Base-by-base conservation (phyloP, 306 rosid genomes). In the Malus orientalis region DNA sequence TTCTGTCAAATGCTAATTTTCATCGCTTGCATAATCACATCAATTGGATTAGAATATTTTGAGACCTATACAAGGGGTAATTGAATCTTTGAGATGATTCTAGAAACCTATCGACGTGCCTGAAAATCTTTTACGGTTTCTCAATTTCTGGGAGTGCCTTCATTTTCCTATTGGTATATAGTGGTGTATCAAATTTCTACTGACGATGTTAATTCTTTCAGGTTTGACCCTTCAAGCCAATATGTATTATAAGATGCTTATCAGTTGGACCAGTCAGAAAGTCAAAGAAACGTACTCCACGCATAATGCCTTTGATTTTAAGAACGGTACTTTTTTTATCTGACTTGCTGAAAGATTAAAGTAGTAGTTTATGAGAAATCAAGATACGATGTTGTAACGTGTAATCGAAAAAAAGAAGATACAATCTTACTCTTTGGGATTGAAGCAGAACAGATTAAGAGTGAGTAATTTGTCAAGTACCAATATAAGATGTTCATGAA, bases 211-310 rank as follows among this genome's bases (percentile, higher is more conserved):
- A 70, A 10, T 81, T 73, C 58, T 84, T 82, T 75, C 92, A 94
- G 98, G 95, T 83, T 85, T 94, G 84, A 94, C 96, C 8, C 63
- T 85, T 78, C 97, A 94, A 86, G 98, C 97, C 76, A 92, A 92
- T 81, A 88, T 87, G 86, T 92, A 94, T 72, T 90, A 94, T 78
- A 92, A 86, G 85, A 90, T 90, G 97, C 96, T 92, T 80, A 88
- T 94, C 82, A 80, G 92, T 76, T 94, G 98, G 97, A 94, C 97
- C 83, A 92, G 96, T 90, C 97, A 92, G 92, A 92, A 84, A 86
- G 79, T 94, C 57, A 94, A 94, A 85, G 96, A 94, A 73, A 80
- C 93, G 29, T 84, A 87, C 85, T 83, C 90, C 60, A 87, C 88
- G 36, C 86, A 78, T 67, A 94, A 92, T 82, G 95, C 95, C 45